A percentile compares a stretch with the other conserved stretches of the same genome.
phyloP scores from a whole-genome alignment of 2,329 filamentous ascomycete species.

The Trichoderma sp. region DNA sequence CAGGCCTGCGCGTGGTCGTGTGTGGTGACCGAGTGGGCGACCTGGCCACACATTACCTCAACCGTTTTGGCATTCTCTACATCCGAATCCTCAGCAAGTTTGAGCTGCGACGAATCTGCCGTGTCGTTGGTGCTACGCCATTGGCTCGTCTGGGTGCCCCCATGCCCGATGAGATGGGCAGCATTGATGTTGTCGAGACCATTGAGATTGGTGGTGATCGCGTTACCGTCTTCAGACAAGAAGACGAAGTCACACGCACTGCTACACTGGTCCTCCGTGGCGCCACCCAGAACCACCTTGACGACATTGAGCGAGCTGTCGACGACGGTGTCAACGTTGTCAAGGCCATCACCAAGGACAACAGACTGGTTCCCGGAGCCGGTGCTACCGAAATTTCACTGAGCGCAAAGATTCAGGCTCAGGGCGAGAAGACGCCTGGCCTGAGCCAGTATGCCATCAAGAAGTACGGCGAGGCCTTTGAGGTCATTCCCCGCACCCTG shows the following conservation, averaged over 20 bases:
- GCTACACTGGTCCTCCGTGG: slow-evolving; percentile 92
- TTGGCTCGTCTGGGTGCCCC: slow-evolving; percentile 91
- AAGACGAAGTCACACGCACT: slow-evolving; percentile 86
- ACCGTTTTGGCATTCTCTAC: slow-evolving; percentile 92
- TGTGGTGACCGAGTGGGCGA: slow-evolving; percentile 94
- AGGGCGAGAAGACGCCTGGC: slow-evolving; percentile 89
- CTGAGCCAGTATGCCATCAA: slow-evolving; percentile 95
- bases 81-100: slow-evolving; percentile 99
- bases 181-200: slow-evolving; percentile 91
- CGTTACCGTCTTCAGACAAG: slow-evolving; percentile 97
- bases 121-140: slow-evolving; percentile 95
- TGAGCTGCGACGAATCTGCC: slow-evolving; percentile 89
- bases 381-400: slow-evolving; percentile 94
- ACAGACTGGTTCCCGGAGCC: slow-evolving; percentile 86
- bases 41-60: slow-evolving; percentile 94
- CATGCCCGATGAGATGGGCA: slow-evolving; percentile 99
- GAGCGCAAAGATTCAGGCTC: slow-evolving; percentile 84
- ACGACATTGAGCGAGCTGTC: slow-evolving; percentile 94
- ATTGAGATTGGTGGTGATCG: slow-evolving; percentile 96
- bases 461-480: slow-evolving; percentile 96
- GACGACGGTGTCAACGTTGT: slow-evolving; percentile 98
- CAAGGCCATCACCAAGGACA: slow-evolving; percentile 94
- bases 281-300: slow-evolving; percentile 95
- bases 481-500: slow-evolving; percentile 90
- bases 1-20: slow-evolving; percentile 85